Conservation (phyloP, 2,329 filamentous ascomycete species). For the Diaporthe sp. region DNA sequence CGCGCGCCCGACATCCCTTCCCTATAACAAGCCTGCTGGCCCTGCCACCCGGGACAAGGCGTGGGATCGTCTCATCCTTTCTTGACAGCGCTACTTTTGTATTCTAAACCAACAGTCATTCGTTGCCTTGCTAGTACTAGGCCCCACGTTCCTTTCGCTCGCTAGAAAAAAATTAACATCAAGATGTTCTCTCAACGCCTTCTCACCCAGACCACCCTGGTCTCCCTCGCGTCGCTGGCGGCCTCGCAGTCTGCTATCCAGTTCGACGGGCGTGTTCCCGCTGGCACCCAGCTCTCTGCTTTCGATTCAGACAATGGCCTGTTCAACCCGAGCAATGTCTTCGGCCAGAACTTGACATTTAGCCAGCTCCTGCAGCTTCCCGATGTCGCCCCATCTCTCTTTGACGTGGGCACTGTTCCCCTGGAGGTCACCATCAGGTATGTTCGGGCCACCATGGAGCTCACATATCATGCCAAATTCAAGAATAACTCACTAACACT, state of each 20-base stretch:
- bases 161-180: conserved; percentile 7
- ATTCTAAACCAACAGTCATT: not conserved
- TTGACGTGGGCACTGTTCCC: conserved; percentile 60
- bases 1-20: conserved; percentile 20
- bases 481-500: not conserved
- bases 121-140: conserved; percentile 28
- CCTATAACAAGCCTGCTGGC: conserved; percentile 33
- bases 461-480: not conserved
- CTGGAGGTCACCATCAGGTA: conserved; percentile 68
- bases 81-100: conserved; percentile 24
- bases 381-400: conserved; percentile 56
- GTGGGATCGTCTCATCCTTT: conserved; percentile 18
- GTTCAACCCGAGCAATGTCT: conserved; percentile 67
- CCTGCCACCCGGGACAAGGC: not conserved
- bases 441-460: conserved; percentile 27
- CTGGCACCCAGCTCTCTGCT: conserved; percentile 52
- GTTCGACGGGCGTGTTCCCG: conserved; percentile 63
- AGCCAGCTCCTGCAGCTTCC: conserved; percentile 65
- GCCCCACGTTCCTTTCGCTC: conserved; percentile 34
- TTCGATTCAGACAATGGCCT: conserved; percentile 59
- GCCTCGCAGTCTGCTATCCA: conserved; percentile 48
- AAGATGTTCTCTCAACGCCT: conserved; percentile 33
- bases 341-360: conserved; percentile 67
- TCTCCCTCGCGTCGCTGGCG: conserved; percentile 38
- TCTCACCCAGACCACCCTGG: conserved; percentile 20